Evolutionary conservation across 148 eudicot species (phyloP), one percentile per base, ranked within the genome.

Genomic region (Heliosperma pusillum): DNA sequence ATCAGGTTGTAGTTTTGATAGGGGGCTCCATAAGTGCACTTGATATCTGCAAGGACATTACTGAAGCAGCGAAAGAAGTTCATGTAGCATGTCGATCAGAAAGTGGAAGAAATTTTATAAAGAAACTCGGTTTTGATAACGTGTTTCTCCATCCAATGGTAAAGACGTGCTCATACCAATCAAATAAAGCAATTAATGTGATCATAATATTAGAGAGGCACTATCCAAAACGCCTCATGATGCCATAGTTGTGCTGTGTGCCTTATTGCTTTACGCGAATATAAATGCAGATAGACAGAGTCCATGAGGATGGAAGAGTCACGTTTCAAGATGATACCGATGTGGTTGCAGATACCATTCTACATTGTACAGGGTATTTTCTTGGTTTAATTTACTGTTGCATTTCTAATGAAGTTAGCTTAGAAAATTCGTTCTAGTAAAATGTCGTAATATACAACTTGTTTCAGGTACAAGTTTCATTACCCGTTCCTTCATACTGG

Each of bases 331-430:
- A 89, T 74, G 94, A 90, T 69, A 77, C 70, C 59, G 60, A 69
- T 22, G 82, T 87, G 55, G 4, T n/a, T 82, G 97, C 96, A 40
- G 87, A 90, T 80, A 76, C 87, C 69, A 92, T 95, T 70, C 82
- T 95, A 36, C 90, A 95, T 68, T 95, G 99, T 78, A 90, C 99
- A 7, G 99, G 99, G 97, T 91, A 79, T 66, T 83, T 78, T 52
- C 42, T 7, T 0, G 42, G 42, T 3, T 36, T n/a, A n/a, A n/a
- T n/a, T n/a, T n/a, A n/a, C n/a, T n/a, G n/a, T n/a, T n/a, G n/a
- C n/a, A n/a, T n/a, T n/a, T n/a, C n/a, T n/a, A n/a, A n/a, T n/a
- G n/a, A n/a, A n/a, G n/a, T n/a, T n/a, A n/a, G n/a, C n/a, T n/a
- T n/a, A n/a, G n/a, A n/a, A n/a, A n/a, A n/a, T n/a, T n/a, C n/a